Conservation (phyloP, 1,284 basidiomycete genomes). For the Xerocomus nothofagi region DNA sequence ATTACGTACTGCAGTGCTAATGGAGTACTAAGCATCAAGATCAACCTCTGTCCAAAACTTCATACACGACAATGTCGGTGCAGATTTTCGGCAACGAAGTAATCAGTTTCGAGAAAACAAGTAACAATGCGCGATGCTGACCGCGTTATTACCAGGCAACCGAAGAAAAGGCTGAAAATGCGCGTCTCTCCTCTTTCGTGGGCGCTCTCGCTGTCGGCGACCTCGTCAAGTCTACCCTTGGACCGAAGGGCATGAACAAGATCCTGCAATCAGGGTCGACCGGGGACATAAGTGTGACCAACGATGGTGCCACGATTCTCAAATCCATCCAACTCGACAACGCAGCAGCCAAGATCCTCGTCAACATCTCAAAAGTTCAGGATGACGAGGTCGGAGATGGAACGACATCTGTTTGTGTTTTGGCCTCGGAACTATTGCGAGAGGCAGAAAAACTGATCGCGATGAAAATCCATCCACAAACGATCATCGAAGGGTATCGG, state of each 20-base stretch:
- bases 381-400: conserved; percentile 99
- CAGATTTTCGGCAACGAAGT: conserved; percentile 49
- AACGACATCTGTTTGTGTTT: conserved; percentile 91
- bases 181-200: conserved; percentile 96
- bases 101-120: background rate
- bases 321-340: conserved; percentile 98
- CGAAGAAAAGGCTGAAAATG: conserved; percentile 98
- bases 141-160: conserved; percentile 65
- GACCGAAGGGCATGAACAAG: conserved; percentile 98
- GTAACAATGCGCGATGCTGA: conserved; percentile 4
- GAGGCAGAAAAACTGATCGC: conserved; percentile 97
- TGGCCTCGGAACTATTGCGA: conserved; percentile 89
- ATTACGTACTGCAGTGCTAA: conserved; percentile 1
- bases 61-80: conserved; percentile 40
- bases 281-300: conserved; percentile 95
- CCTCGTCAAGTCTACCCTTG: conserved; percentile 96
- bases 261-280: conserved; percentile 91
- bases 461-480: conserved; percentile 95
- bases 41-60: conserved; percentile 5
- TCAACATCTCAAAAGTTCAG: conserved; percentile 99
- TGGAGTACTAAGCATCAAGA: background rate
- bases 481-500: conserved; percentile 98
- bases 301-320: conserved; percentile 98
- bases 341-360: conserved; percentile 97
- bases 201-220: conserved; percentile 96